Base-by-base conservation (phyloP, 192 early-diverging fungal species). In the Funneliformis geosporum region DNA sequence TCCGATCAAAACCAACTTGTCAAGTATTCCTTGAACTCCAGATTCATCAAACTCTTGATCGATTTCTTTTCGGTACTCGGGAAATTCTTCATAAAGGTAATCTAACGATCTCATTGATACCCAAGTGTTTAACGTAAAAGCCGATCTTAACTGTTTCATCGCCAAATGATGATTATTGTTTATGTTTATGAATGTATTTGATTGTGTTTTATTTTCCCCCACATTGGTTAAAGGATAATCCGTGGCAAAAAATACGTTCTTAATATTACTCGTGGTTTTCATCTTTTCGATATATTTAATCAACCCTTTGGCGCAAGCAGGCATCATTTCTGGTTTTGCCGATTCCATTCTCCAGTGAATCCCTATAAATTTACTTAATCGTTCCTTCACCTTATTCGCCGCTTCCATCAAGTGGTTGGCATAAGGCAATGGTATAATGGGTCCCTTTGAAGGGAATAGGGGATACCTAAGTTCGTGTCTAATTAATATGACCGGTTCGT, bases 281-380 rank as follows among this genome's bases (percentile, higher is more conserved):
- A 72, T 18, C 3, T 59, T 50, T n/a, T 73, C 0, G 2, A 84
- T 14, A 71, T 82, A 75, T 9, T 59, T 33, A 3, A 81, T 80
- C 6, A 85, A 73, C 0, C 60, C 55, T 23, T 79, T 18, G 0
- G 84, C 77, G 44, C 84, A 85, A 10, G 47, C 60, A 1, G 80
- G 72, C 14, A 85, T 50, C 10, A 79, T 76, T 5, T 50, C 11
- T 5, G 79, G 33, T 21, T 65, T 18, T 2, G 78, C 71, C 6
- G 70, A 43, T 66, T 85, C 84, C 42, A 80, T 85, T 40, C 84
- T 60, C 84, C 84, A 85, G 69, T 85, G 84, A 14, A 85, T 80
- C n/a, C 80, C 84, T 3, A 80, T 60, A 64, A 79, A 85, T 28
- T 75, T 72, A 0, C 46, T 18, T 38, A 83, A 12, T 10, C 33